Evolutionary conservation across 164 flowering plant genomes (phyloP), one percentile per base, ranked within the genome.

Genomic region (Santalum album): DNA sequence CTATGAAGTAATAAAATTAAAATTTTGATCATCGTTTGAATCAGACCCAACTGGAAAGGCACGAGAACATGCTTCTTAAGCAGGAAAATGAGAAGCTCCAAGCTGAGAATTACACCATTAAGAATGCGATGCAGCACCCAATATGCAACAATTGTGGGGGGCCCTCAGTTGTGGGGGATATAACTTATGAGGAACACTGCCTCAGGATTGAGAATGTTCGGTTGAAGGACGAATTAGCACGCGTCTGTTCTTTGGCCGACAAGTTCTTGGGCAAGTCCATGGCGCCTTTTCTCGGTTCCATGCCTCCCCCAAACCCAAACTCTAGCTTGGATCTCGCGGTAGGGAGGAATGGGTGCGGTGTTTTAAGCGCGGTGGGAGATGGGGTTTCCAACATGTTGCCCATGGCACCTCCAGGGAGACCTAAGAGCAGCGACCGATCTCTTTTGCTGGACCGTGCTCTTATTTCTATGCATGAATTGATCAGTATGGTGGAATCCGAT

Each of bases 401-500:
- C 35, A 11, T 32, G 15, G 17, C 55, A 50, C 46, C 54, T 46
- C 20, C 57, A 3, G 36, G 52, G 32, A 55, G 58, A 27, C 51
- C 68, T 12, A 19, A 26, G 22, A 47, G 16, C 21, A 0, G 45
- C 44, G 71, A 72, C 2, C 66, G 66, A 26, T 46, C 74, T 0
- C 39, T 65, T 53, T 36, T 53, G 22, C 25, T 74, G 7, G 70
- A 72, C 9, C 75, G 69, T 32, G 83, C 80, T 2, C 16, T 76
- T 59, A 56, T 55, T 14, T 81, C 85, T 5, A 63, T 88, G 84
- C 76, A 81, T 36, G 96, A 88, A 68, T 46, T 91, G 36, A 7
- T 86, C 6, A 75, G 67, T 64, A 53, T 84, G 60, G 71, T 67
- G 22, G 75, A 78, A 40, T 21, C 62, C 0, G 73, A 75, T 45